A percentile compares a stretch with the other conserved stretches of the same genome.
phyloP scores from a whole-genome alignment of 2,329 filamentous ascomycete genomes.

The Emergomyces orientalis region DNA sequence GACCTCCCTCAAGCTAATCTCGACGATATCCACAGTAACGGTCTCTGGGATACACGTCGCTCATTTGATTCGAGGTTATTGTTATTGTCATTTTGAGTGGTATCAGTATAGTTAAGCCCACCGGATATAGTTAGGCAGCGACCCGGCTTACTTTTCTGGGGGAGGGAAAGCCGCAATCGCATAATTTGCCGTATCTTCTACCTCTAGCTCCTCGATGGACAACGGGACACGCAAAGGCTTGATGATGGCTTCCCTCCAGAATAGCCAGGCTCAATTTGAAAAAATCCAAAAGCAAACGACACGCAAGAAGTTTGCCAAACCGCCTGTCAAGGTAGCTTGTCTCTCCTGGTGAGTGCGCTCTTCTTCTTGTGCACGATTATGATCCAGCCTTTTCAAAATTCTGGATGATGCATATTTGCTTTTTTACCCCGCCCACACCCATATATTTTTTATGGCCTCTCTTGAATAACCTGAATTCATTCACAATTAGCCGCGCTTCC shows the following conservation, averaged over 20 bases:
- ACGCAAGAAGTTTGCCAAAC: constrained; percentile 38
- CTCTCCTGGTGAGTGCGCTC: constrained; percentile 31
- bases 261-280: constrained; percentile 6
- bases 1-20: background rate
- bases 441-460: constrained; percentile 6
- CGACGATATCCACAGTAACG: background rate
- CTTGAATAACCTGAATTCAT: constrained; percentile 6
- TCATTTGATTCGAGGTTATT: background rate
- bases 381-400: background rate
- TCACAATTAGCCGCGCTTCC: constrained; percentile 31
- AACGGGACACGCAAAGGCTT: background rate
- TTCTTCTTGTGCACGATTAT: background rate
- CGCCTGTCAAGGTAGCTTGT: constrained; percentile 38
- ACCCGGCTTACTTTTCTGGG: background rate
- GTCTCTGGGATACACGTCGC: background rate
- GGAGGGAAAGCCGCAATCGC: background rate
- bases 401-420: constrained; percentile 1
- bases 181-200: background rate
- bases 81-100: background rate
- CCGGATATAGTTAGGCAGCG: no score
- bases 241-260: constrained; percentile 4
- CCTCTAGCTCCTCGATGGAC: background rate
- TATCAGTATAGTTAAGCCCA: background rate
- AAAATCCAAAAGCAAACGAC: constrained; percentile 23
- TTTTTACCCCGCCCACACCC: constrained; percentile 8